Percentiles rank a stretch among this genome's conserved stretches.
phyloP scores from a whole-genome alignment of 176 grass and related monocot genomes.

The Triticum monococcum region DNA sequence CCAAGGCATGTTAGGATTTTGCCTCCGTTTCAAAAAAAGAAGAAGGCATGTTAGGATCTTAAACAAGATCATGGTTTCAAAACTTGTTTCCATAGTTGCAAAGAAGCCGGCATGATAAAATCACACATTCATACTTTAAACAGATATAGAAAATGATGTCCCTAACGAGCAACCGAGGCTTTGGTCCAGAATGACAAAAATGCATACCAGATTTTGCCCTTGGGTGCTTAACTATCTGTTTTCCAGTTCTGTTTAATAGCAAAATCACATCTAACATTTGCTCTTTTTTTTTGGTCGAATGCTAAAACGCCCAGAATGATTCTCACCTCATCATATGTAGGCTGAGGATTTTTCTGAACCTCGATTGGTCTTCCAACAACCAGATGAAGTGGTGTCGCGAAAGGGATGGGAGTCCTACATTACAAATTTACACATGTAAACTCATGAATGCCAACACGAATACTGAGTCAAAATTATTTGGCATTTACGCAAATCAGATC shows the following conservation, averaged over 20 bases:
- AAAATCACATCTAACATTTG: not conserved
- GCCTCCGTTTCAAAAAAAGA: too few species aligned
- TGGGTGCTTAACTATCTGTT: not conserved
- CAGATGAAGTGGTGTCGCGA: constrained; percentile 69
- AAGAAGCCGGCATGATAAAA: not conserved
- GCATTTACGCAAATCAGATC: not conserved
- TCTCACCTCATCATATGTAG: constrained; percentile 76
- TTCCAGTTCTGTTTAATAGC: not conserved
- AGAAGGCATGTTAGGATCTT: not conserved
- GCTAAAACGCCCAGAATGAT: constrained; percentile 1
- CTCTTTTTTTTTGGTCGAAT: not conserved
- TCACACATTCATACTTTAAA: not conserved
- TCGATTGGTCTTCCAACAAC: constrained; percentile 78
- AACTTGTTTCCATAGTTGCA: not conserved
- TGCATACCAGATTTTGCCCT: not conserved
- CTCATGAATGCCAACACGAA: not conserved
- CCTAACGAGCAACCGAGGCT: not conserved
- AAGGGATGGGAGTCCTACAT: constrained; percentile 84
- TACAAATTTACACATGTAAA: constrained; percentile 4
- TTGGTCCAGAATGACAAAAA: not conserved
- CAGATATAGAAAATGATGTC: not conserved
- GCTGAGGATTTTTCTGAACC: constrained; percentile 63
- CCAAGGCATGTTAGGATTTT: not conserved
- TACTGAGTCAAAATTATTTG: not conserved
- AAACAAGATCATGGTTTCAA: not conserved